Conservation (phyloP, 208 protist genomes). For the Strigomonas galati region DNA sequence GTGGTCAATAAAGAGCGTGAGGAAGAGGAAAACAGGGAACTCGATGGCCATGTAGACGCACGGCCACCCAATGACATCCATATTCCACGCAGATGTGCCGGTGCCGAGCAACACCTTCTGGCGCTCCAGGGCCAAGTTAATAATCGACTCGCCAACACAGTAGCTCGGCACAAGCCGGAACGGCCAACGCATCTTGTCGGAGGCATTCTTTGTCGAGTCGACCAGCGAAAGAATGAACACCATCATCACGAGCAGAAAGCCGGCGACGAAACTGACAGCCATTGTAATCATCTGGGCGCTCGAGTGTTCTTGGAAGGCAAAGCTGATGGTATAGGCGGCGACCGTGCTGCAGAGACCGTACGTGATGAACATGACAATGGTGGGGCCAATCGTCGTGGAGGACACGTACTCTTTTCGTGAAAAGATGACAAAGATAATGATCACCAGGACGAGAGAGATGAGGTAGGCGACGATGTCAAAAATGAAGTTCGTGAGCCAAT, state of each 20-base stretch:
- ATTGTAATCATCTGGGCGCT: constrained; percentile 57
- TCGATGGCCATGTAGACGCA: constrained; percentile 54
- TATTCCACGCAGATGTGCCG: constrained; percentile 23
- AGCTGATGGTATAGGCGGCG: constrained; percentile 48
- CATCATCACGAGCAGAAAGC: constrained; percentile 51
- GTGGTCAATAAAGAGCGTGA: constrained; percentile 60
- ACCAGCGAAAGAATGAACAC: constrained; percentile 31
- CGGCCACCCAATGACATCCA: constrained; percentile 33
- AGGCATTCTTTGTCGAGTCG: constrained; percentile 30
- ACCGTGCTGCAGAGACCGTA: constrained; percentile 52
- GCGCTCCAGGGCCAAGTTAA: constrained; percentile 29
- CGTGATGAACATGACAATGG: constrained; percentile 39
- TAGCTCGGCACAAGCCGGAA: constrained; percentile 64
- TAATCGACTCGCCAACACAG: constrained; percentile 68
- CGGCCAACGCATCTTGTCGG: constrained; percentile 30
- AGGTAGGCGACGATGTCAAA: constrained; percentile 58
- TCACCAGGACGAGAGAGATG: constrained; percentile 40
- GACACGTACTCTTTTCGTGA: constrained; percentile 40
- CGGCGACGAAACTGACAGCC: constrained; percentile 58
- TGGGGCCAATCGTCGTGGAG: constrained; percentile 26
- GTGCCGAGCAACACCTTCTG: constrained; percentile 19
- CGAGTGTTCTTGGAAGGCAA: constrained; percentile 55
- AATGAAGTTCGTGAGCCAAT: constrained; percentile 69
- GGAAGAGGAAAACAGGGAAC: constrained; percentile 37
- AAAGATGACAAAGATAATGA: constrained; percentile 48